phyloP scores from a whole-genome alignment of 2,329 filamentous ascomycete genomes.

The Diaporthe humulicola region DNA sequence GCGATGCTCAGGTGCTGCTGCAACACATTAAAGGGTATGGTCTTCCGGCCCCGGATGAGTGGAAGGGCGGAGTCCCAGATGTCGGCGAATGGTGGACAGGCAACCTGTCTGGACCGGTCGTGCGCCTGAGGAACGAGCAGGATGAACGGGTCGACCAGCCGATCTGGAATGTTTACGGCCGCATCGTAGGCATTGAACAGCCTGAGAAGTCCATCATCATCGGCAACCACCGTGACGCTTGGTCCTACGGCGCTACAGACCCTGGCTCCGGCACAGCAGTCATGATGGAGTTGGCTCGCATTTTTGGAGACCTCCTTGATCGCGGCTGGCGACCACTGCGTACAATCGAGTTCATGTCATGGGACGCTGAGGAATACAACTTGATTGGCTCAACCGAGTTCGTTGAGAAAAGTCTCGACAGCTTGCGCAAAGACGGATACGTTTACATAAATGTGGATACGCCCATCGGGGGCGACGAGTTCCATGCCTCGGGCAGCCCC shows the following conservation, averaged over 20 bases:
- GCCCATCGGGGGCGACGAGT: constrained; percentile 80
- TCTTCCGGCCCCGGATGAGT: constrained; percentile 74
- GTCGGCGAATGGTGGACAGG: constrained; percentile 89
- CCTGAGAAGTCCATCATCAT: constrained; percentile 86
- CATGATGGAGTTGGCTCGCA: constrained; percentile 87
- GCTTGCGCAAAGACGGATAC: constrained; percentile 79
- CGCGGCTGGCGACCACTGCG: constrained; percentile 91
- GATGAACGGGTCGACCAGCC: constrained; percentile 85
- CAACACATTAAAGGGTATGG: constrained; percentile 83
- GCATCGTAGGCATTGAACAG: constrained; percentile 87
- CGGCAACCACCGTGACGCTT: constrained; percentile 93
- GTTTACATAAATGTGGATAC: constrained; percentile 94
- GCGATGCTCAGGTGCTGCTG: constrained; percentile 85
- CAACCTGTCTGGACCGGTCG: constrained; percentile 78
- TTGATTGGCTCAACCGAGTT: constrained; percentile 94
- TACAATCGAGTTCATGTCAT: constrained; percentile 97
- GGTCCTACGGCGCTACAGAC: constrained; percentile 89
- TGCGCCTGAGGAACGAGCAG: constrained; percentile 88
- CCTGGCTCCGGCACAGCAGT: constrained; percentile 91
- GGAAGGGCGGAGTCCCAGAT: constrained; percentile 83
- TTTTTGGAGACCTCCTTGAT: constrained; percentile 82
- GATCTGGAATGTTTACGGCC: constrained; percentile 93
- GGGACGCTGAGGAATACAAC: constrained; percentile 96
- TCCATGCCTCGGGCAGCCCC: constrained; percentile 85
- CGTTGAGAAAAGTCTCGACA: constrained; percentile 86